Percentiles rank a stretch among this genome's conserved stretches.
Conservation (phyloP, 805 yeast species). For the Suhomyces kilbournensis region DNA sequence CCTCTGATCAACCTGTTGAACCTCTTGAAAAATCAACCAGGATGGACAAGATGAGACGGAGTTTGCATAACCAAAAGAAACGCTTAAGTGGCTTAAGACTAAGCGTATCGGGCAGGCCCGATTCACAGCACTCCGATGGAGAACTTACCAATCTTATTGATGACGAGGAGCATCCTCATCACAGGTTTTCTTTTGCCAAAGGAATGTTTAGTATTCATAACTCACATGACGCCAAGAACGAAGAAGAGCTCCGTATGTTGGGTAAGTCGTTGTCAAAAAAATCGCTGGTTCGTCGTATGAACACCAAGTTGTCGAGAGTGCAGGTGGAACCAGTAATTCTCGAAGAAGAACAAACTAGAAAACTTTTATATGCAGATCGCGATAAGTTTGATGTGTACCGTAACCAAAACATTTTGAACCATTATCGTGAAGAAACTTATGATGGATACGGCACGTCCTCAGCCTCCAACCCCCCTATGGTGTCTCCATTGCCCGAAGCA, state of each 20-base stretch:
- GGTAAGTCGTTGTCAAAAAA: conserved; percentile 37
- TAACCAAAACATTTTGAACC: conserved; percentile 5
- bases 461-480: neutral
- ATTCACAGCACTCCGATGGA: neutral
- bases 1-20: neutral
- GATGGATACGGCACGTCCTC: conserved; percentile 21
- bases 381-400: neutral
- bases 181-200: conserved; percentile 1
- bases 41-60: conserved; percentile 1
- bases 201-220: conserved; percentile 3
- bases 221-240: conserved; percentile 14
- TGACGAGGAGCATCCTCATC: neutral
- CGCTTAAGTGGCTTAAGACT: neutral
- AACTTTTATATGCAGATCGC: conserved; percentile 18
- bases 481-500: neutral
- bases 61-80: neutral
- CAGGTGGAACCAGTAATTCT: neutral
- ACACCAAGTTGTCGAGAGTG: neutral
- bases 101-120: neutral
- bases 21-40: conserved; percentile 2
- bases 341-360: conserved; percentile 19
- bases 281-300: conserved; percentile 26
- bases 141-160: neutral
- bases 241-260: conserved; percentile 31
- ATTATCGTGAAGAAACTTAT: conserved; percentile 25